A percentile compares a stretch with the other conserved stretches of the same genome.
phyloP scores from a whole-genome alignment of 352 stramenopile genomes.

The Phytopythium chamaehyphon region DNA sequence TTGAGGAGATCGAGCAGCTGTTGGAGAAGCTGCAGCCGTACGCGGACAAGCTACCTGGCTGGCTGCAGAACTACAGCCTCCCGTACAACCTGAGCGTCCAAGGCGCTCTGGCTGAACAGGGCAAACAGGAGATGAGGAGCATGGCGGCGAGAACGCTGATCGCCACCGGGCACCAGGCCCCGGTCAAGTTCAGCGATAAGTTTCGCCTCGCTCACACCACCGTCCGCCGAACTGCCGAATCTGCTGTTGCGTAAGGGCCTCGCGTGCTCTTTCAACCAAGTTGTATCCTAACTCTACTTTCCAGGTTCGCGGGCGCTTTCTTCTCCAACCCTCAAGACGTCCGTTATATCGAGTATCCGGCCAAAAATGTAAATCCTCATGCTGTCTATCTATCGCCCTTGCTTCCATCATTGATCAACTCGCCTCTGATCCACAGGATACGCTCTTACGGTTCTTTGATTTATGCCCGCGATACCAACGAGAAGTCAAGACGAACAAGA shows the following conservation, averaged over 20 bases:
- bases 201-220: slow-evolving; percentile 54
- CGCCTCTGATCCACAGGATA: slow-evolving; percentile 17
- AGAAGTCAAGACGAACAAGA: slow-evolving; percentile 43
- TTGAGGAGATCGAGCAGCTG: slow-evolving; percentile 41
- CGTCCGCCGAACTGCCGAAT: slow-evolving; percentile 48
- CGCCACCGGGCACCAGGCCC: slow-evolving; percentile 14
- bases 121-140: slow-evolving; percentile 30
- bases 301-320: slow-evolving; percentile 45
- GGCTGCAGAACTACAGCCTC: slow-evolving; percentile 60
- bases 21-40: slow-evolving; percentile 40
- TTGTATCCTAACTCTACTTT: background rate
- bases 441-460: slow-evolving; percentile 57
- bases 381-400: background rate
- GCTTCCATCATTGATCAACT: background rate
- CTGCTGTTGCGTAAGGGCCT: slow-evolving; percentile 38
- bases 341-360: slow-evolving; percentile 34
- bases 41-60: slow-evolving; percentile 27
- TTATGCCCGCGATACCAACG: slow-evolving; percentile 43
- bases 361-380: slow-evolving; percentile 17
- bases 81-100: slow-evolving; percentile 59
- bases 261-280: background rate
- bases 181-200: slow-evolving; percentile 27
- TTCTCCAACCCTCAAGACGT: slow-evolving; percentile 47
- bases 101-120: slow-evolving; percentile 33
- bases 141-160: slow-evolving; percentile 23